Evolutionary conservation across 495 filamentous ascomycete genomes (phyloP), one percentile per base, ranked within the genome.

Genomic region (Annulohypoxylon stygium): DNA sequence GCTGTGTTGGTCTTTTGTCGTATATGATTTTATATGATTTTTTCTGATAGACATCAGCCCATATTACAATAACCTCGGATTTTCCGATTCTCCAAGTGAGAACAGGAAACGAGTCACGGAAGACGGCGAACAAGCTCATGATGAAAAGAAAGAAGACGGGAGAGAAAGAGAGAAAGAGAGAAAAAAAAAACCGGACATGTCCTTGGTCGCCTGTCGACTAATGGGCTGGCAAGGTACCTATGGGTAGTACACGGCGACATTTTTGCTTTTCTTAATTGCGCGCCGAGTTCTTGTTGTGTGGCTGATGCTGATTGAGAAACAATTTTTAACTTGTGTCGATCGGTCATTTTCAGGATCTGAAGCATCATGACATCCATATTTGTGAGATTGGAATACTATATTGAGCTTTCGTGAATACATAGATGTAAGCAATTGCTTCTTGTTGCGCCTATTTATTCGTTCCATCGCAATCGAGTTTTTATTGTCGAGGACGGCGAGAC

Each of bases 221-320:
- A 45, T 16, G 20, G 41, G 57, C 61, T 64, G 65, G 37, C 36
- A 37, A 54, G 61, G 62, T 41, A 20, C n/a, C 3, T 54, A 70
- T 60, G 61, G 71, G 71, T 74, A 63, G 47, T 25, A 69, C 71
- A 74, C 30, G 43, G 57, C 37, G 48, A 65, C 2, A 36, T 71
- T 69, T 78, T 78, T 71, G 61, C 60, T 76, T 76, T 69, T 76
- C 48, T 55, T 30, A 70, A 59, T 73, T 74, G 67, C 72, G 65
- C 59, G 74, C 65, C 36, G 59, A 50, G 41, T 67, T 67, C 57
- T 33, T 65, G 59, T 76, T 70, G 54, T 73, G 76, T 78, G 76
- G 76, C 76, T 78, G 74, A 73, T 72, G 68, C 71, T 76, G 75
- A 76, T 76, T 74, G 65, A 71, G 68, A 75, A 64, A 68, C 64